Evolutionary conservation across 306 rosid genomes (phyloP).

Genomic region (Comarum palustre): DNA sequence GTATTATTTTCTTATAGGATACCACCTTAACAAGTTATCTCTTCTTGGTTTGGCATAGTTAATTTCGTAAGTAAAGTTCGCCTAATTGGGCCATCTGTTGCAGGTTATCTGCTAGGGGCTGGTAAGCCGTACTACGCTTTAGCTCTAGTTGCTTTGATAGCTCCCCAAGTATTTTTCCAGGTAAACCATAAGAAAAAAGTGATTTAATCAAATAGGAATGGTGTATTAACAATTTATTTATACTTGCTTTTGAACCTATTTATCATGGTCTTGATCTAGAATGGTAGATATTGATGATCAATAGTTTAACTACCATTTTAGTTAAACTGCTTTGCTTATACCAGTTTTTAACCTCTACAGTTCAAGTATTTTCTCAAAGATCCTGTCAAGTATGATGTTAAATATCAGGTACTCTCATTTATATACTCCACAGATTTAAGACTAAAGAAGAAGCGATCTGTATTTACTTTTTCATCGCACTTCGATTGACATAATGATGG

Average conservation of each 20-base stretch:
- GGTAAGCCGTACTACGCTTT: constrained; percentile 86
- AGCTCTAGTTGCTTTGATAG: constrained; percentile 70
- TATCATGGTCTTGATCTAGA: not conserved
- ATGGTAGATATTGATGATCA: constrained; percentile 5
- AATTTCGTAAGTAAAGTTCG: not conserved
- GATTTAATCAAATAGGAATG: not conserved
- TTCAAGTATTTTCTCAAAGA: constrained; percentile 61
- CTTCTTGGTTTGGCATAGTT: not conserved
- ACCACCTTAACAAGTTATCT: not conserved
- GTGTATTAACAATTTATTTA: not conserved
- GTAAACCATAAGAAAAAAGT: constrained; percentile 32
- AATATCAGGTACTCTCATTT: constrained; percentile 46
- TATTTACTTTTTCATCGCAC: not conserved
- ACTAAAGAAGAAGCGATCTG: not conserved
- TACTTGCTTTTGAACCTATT: not conserved
- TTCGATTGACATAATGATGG: not conserved
- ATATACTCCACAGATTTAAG: not conserved
- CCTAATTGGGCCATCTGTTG: constrained; percentile 1
- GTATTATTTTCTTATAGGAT: not conserved
- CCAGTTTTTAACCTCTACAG: constrained; percentile 26
- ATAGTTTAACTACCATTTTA: not conserved
- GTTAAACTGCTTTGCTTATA: not conserved
- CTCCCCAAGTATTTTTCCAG: constrained; percentile 90
- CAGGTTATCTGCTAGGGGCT: constrained; percentile 88
- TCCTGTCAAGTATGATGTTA: constrained; percentile 59